Base-by-base conservation (phyloP, 305 asterid species). In the Rubia peregrina region DNA sequence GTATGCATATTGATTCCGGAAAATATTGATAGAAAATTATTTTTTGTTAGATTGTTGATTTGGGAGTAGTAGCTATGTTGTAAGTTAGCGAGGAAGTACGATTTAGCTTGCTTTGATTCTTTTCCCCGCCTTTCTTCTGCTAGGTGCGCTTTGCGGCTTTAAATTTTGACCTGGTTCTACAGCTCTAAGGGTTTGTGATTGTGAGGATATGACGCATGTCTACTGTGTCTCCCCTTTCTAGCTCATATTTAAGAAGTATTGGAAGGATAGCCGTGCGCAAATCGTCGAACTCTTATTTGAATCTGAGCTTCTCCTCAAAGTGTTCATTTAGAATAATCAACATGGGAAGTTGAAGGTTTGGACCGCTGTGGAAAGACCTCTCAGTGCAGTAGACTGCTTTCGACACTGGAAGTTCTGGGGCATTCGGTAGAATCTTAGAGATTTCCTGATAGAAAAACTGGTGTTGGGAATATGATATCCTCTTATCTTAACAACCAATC, bases 351-450 rank as follows among this genome's bases (percentile, higher is more conserved):
- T 64, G 98, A 92, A 84, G 97, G 97, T 68, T 70, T 92, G 80
- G 98, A 92, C 78, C 93, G 90, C 1, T 87, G 92, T 78, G 97
- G 96, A 19, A 93, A 93, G 85, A 90, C 96, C 68, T 85, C 92
- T 0, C 98, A 93, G 70, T 89, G 88, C 77, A 76, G 83, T 74
- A 81, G 83, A 71, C 73, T 93, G 77, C 74, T 83, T 61, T 82
- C 91, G 16, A 77, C 83, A 86, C 74, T 93, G 68, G 78, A 81
- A 72, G 88, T 80, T 76, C 79, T 77, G 43, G 96, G 95, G 8
- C 85, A 90, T 73, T 75, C 89, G 6, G 90, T 86, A 70, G 96
- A 93, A 73, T 81, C 86, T 8, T 93, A 91, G 91, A 88, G 98
- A 77, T 93, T 86, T 85, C 98, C 98, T 40, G 95, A 90, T 78